phyloP scores from a whole-genome alignment of 345 rosid species.

The Gossypium stocksii region DNA sequence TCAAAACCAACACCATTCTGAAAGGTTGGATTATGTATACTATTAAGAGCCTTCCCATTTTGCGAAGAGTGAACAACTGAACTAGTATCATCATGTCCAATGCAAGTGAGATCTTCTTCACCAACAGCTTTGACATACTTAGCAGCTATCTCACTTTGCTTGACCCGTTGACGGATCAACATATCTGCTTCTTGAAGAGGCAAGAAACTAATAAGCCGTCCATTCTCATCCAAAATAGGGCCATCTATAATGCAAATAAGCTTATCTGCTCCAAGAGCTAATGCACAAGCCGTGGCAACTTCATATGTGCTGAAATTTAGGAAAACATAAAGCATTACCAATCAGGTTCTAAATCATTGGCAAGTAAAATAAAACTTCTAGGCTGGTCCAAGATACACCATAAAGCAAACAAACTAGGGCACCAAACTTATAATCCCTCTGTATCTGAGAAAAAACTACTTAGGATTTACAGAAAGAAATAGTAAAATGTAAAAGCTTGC shows the following conservation, averaged over 20 bases:
- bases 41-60: conserved; percentile 39
- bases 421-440: neutral
- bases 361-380: neutral
- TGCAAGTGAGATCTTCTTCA: conserved; percentile 36
- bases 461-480: conserved; percentile 1
- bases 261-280: conserved; percentile 92
- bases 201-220: conserved; percentile 78
- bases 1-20: conserved; percentile 89
- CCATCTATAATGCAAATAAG: conserved; percentile 91
- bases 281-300: conserved; percentile 98
- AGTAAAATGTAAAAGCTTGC: neutral
- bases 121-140: conserved; percentile 83
- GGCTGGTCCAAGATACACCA: conserved; percentile 5
- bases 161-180: conserved; percentile 71
- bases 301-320: conserved; percentile 73
- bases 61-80: conserved; percentile 33
- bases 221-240: conserved; percentile 79
- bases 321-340: conserved; percentile 18
- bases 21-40: conserved; percentile 43
- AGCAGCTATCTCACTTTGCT: conserved; percentile 91
- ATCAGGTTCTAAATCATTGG: neutral
- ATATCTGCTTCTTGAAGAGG: conserved; percentile 88
- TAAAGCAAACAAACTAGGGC: neutral
- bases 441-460: neutral
- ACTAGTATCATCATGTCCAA: conserved; percentile 40